Evolutionary conservation across 2,329 filamentous ascomycete species (phyloP).

Genomic region (Emmonsia crescens): DNA sequence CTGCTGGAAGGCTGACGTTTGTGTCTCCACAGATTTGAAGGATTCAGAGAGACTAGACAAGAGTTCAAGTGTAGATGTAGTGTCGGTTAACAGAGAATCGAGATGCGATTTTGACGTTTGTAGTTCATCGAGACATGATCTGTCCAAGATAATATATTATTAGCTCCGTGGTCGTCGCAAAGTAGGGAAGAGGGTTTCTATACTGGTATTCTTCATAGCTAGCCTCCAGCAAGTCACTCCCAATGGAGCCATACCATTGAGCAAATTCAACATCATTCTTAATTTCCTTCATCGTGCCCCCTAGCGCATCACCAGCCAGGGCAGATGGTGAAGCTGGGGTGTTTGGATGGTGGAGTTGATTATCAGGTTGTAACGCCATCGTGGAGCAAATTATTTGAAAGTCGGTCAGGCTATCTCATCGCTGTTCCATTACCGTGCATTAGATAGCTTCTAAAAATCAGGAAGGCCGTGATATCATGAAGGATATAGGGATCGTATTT

Average conservation of each 20-base stretch:
- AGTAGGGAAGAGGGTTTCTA: constrained; percentile 20
- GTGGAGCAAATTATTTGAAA: background rate
- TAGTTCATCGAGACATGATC: constrained; percentile 70
- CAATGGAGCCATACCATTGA: constrained; percentile 48
- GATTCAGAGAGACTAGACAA: constrained; percentile 71
- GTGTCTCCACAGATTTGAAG: constrained; percentile 75
- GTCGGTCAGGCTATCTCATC: background rate
- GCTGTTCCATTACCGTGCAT: background rate
- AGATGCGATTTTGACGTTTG: constrained; percentile 72
- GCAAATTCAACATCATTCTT: constrained; percentile 50
- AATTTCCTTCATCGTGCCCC: constrained; percentile 29
- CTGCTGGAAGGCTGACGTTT: constrained; percentile 85
- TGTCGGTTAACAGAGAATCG: constrained; percentile 64
- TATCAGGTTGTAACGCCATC: background rate
- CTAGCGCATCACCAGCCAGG: background rate
- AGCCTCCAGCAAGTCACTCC: constrained; percentile 61
- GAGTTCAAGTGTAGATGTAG: constrained; percentile 62
- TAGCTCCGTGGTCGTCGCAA: constrained; percentile 18
- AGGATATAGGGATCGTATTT: background rate
- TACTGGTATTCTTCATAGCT: constrained; percentile 80
- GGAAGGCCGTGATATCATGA: background rate
- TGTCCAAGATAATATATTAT: constrained; percentile 23
- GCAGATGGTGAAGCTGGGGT: background rate
- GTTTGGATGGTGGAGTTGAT: background rate
- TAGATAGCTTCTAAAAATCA: background rate